Evolutionary conservation across 2,329 filamentous ascomycete species (phyloP), one percentile per base, ranked within the genome.

Genomic region (Beauveria sp.): DNA sequence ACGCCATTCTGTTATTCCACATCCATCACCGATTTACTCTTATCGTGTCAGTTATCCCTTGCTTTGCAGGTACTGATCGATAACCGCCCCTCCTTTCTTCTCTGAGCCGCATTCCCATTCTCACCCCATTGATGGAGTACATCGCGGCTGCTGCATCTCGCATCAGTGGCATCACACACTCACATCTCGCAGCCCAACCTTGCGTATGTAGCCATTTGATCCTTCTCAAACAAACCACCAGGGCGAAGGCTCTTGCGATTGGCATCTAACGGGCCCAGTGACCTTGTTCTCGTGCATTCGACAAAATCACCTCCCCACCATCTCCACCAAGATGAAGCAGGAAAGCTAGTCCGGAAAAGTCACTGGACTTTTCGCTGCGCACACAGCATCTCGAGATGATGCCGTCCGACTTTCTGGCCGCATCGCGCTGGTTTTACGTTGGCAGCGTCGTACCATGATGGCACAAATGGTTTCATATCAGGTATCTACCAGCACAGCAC

Each of bases 111-210:
- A 34, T 43, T 26, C 20, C 47, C 24, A 24, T 18, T 24, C 48
- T 14, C 47, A 26, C n/a, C 26, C 26, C 26, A 30, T 46, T 12
- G 44, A 51, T 51, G 28, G 48, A 51, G 18, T 30, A 51, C 16
- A 34, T 18, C 12, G 24, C 47, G 26, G 53, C 37, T 24, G 44
- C 44, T 50, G n/a, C 40, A 47, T 55, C 40, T 55, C 40, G 53
- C 34, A 44, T 24, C 52, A 26, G 24, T 43, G 22, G 37, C 41
- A 55, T 44, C 53, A 34, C 41, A 37, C 40, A 43, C 34, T 14
- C 34, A 37, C 34, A 55, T 55, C 43, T 59, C 6, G 57, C 57
- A 58, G 47, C 57, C 30, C 56, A 43, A 48, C 40, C 53, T 12
- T 20, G 10, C 26, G 24, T 37, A 16, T 37, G 28, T 50, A n/a